phyloP scores from a whole-genome alignment of 2,329 filamentous ascomycete genomes.

The Aspergillus quadricinctus region DNA sequence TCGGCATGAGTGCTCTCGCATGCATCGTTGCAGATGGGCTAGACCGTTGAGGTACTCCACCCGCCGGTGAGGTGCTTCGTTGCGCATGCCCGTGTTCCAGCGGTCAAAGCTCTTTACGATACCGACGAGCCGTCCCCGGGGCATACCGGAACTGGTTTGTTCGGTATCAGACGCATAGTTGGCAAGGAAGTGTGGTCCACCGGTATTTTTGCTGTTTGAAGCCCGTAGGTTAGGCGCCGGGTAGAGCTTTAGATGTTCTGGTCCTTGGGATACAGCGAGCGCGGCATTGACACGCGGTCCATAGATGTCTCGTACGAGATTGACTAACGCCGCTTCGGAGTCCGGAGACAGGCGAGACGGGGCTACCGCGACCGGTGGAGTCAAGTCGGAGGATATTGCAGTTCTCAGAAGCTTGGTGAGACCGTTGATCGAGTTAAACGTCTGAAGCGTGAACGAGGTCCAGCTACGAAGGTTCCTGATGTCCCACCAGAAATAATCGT shows the following conservation, averaged over 20 bases:
- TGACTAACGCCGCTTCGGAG: slow-evolving; percentile 70
- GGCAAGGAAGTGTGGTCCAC: slow-evolving; percentile 49
- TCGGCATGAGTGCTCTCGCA: slow-evolving; percentile 88
- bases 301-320: slow-evolving; percentile 73
- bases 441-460: slow-evolving; percentile 70
- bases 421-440: slow-evolving; percentile 68
- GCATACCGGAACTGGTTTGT: slow-evolving; percentile 44
- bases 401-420: slow-evolving; percentile 69
- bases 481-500: slow-evolving; percentile 95
- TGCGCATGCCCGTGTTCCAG: slow-evolving; percentile 93
- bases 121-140: slow-evolving; percentile 66
- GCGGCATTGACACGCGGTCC: slow-evolving; percentile 83
- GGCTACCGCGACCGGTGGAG: slow-evolving; percentile 28
- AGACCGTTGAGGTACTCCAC: slow-evolving; percentile 87
- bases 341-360: slow-evolving; percentile 64
- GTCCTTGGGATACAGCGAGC: slow-evolving; percentile 68
- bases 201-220: slow-evolving; percentile 36
- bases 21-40: slow-evolving; percentile 78
- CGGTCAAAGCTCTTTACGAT: slow-evolving; percentile 89
- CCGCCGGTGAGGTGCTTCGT: slow-evolving; percentile 75
- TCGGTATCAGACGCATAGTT: slow-evolving; percentile 52
- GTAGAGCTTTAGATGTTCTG: slow-evolving; percentile 52
- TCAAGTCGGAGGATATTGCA: slow-evolving; percentile 50
- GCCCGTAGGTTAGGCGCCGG: slow-evolving; percentile 34
- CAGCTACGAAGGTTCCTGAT: slow-evolving; percentile 81